Evolutionary conservation across 176 grass and related monocot genomes (phyloP).

Genomic region (maize (Zea mays)): Zm-B73-REFERENCE-NAM-5.0 NC_050098.1:54368001-54368500

Average conservation of each 20-base stretch:
- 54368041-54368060: slow-evolving; percentile 6
- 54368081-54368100: slow-evolving; percentile 68
- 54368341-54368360: background rate
- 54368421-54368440: slow-evolving; percentile 24
- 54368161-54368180: slow-evolving; percentile 74
- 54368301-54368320: background rate
- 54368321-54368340: slow-evolving; percentile 11
- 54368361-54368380: background rate
- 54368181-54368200: slow-evolving; percentile 64
- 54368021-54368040: slow-evolving; percentile 49
- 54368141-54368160: slow-evolving; percentile 78
- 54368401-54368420: slow-evolving; percentile 22
- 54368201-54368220: slow-evolving; percentile 28
- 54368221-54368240: slow-evolving; percentile 37
- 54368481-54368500: slow-evolving; percentile 51
- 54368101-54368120: slow-evolving; percentile 77
- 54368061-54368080: background rate
- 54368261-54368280: background rate
- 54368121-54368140: slow-evolving; percentile 75
- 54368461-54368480: slow-evolving; percentile 78
- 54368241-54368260: slow-evolving; percentile 5
- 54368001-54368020: slow-evolving; percentile 41
- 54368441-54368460: slow-evolving; percentile 89
- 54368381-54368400: slow-evolving; percentile 23
- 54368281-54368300: background rate